A percentile compares a stretch with the other conserved stretches of the same genome.
phyloP scores from a whole-genome alignment of 441 rosid species.

The Adansonia madagascariensis region DNA sequence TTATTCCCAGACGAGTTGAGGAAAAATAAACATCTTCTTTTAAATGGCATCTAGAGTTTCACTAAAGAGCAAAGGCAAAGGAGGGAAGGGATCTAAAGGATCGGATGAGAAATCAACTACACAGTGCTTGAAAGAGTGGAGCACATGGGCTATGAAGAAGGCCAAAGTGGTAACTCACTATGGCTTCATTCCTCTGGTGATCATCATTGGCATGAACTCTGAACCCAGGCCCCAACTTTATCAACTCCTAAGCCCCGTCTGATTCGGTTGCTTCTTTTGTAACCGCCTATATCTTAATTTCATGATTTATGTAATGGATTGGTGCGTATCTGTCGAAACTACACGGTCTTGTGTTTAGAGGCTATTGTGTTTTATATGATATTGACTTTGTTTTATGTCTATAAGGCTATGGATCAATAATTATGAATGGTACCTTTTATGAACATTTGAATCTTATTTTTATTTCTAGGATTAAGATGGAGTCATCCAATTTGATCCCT shows the following conservation, averaged over 20 bases:
- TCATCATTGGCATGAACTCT: slow-evolving; percentile 89
- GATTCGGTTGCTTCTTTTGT: slow-evolving; percentile 18
- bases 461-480: neutral
- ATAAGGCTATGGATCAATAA: neutral
- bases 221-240: slow-evolving; percentile 84
- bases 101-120: slow-evolving; percentile 47
- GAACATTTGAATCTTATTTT: neutral
- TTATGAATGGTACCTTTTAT: neutral
- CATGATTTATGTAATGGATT: neutral
- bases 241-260: slow-evolving; percentile 86
- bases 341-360: neutral
- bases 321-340: slow-evolving; percentile 48
- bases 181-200: slow-evolving; percentile 84
- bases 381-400: neutral
- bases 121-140: slow-evolving; percentile 76
- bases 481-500: neutral
- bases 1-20: slow-evolving; percentile 24
- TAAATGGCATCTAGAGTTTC: slow-evolving; percentile 61
- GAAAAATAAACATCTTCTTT: neutral
- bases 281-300: slow-evolving; percentile 29
- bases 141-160: slow-evolving; percentile 76
- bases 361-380: neutral
- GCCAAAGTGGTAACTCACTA: slow-evolving; percentile 85
- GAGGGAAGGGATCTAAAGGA: slow-evolving; percentile 48
- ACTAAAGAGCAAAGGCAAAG: slow-evolving; percentile 54